A percentile compares a stretch with the other conserved stretches of the same genome.
Conservation (phyloP, 2,329 filamentous ascomycete genomes). For the Fusarium chaquense region DNA sequence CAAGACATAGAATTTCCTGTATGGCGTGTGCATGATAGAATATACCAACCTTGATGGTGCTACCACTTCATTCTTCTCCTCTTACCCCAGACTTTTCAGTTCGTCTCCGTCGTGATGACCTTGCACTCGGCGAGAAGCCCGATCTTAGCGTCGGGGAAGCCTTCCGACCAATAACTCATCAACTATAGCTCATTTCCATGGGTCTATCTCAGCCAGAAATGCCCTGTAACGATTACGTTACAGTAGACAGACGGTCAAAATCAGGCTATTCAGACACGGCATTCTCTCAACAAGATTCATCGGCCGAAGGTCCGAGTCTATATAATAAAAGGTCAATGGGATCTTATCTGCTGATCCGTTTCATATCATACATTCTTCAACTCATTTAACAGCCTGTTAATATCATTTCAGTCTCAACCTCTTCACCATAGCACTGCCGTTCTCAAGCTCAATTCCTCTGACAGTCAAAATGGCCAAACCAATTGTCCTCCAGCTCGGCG, state of each 20-base stretch:
- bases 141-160: background rate
- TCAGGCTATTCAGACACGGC: slow-evolving; percentile 26
- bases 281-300: slow-evolving; percentile 32
- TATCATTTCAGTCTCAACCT: background rate
- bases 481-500: slow-evolving; percentile 47
- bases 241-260: background rate
- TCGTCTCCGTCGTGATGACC: background rate
- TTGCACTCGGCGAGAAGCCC: slow-evolving; percentile 18
- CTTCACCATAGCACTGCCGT: background rate
- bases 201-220: background rate
- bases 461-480: slow-evolving; percentile 41
- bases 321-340: slow-evolving; percentile 11
- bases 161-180: slow-evolving; percentile 4
- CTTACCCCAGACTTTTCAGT: slow-evolving; percentile 9
- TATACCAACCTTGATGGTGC: too few relatives aligned
- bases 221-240: background rate
- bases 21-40: background rate
- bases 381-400: background rate
- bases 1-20: background rate
- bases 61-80: too few relatives aligned
- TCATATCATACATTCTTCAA: background rate
- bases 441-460: too few relatives aligned
- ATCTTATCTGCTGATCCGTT: background rate
- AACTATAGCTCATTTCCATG: background rate
- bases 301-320: slow-evolving; percentile 38